Base-by-base conservation (phyloP, 108 stramenopile species). In the Nannochloropsis salina region DNA sequence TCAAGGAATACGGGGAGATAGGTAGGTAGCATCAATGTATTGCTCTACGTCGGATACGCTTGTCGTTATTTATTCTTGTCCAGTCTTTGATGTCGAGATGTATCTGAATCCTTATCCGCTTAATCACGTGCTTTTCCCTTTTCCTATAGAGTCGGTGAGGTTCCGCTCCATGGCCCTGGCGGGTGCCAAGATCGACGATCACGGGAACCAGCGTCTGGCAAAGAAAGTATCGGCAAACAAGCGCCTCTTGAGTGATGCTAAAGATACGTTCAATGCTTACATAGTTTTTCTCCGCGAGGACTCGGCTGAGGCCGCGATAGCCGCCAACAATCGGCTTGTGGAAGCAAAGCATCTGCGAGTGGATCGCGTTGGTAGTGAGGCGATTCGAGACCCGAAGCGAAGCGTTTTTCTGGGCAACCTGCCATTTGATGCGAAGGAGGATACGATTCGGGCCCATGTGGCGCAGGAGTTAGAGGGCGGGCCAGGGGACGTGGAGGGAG, bases 241-340 rank as follows among this genome's bases (percentile, higher is more conserved):
- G 43, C 85, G 86, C 21, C 86, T 87, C 51, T 81, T 90, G 18
- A 86, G 88, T 42, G 89, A 89, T 40, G 41, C 84, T 11, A 90
- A 90, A 89, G 89, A 86, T 45, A 89, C 88, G 80, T 88, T 90
- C 9, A 90, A 90, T 84, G 90, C 90, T 41, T 90, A 90, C 85
- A 45, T 90, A 31, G 88, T 89, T 40, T 90, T 86, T 44, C 44
- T 45, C 22, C 80, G 45, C 8, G 43, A 22, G 22, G 81, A 85
- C 5, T 83, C 86, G 43, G 88, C 83, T 6, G 45, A 43, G 40
- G 79, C 44, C 74, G 90, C 90, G 8, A 44, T 91, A 8, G 44
- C 81, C 5, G 87, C 85, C 15, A 90, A 89, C 44, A 83, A 87
- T 9, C 40, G 42, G 44, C 80, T 89, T 3, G 61, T 89, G 42